These are phyloP conservation scores for Gelatoporia subvermispora DNA, from an alignment of 768 basidiomycete genomes.

Conservation along the genomic window DNA sequence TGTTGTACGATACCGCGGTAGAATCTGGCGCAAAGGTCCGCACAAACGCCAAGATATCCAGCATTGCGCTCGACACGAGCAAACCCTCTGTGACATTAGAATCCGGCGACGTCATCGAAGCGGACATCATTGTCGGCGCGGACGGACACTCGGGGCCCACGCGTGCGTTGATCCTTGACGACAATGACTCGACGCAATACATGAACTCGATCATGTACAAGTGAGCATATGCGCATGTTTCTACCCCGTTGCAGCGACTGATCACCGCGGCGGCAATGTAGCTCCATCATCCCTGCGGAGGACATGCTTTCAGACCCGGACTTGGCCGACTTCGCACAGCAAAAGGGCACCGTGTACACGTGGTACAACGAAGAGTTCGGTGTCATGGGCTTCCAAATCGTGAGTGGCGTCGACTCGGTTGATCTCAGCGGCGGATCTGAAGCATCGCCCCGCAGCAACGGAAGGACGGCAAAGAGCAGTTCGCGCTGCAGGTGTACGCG, in stretches of 20 bases:
- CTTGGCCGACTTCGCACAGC: conserved; percentile 3
- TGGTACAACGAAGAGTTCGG: conserved; percentile 10
- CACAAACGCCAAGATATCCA: conserved; percentile 9
- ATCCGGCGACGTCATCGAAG: conserved; percentile 21
- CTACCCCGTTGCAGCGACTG: background rate
- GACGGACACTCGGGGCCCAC: conserved; percentile 14
- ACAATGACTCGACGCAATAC: background rate
- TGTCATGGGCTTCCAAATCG: conserved; percentile 12
- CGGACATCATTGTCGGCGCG: conserved; percentile 25
- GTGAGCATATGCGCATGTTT: conserved; percentile 3
- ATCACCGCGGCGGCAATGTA: background rate
- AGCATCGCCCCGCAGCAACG: background rate
- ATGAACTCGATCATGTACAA: conserved; percentile 11
- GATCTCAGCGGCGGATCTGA: background rate
- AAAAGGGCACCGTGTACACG: conserved; percentile 7
- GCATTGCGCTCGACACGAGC: conserved; percentile 4
- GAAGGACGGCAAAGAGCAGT: background rate
- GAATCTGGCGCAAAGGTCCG: conserved; percentile 16
- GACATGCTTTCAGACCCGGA: conserved; percentile 9
- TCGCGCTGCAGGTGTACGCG: conserved; percentile 5
- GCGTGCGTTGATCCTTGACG: conserved; percentile 9
- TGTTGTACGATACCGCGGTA: conserved; percentile 21
- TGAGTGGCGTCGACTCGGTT: conserved; percentile 1
- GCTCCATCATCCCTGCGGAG: conserved; percentile 6
- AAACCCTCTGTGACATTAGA: conserved; percentile 20